Evolutionary conservation across 345 rosid genomes (phyloP), one percentile per base, ranked within the genome.

Genomic region (Populus pruinosa): DNA sequence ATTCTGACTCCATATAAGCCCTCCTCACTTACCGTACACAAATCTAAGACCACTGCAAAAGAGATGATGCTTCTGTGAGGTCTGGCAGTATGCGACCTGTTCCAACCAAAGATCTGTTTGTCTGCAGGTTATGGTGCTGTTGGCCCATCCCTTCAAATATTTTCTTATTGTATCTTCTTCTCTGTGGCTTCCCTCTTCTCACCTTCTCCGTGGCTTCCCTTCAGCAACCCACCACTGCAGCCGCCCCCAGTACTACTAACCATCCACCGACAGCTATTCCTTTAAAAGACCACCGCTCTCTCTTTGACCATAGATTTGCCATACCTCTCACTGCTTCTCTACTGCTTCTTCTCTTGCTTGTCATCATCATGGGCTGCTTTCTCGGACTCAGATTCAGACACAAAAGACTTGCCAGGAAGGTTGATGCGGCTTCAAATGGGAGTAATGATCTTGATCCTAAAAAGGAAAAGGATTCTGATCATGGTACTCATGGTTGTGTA

Each of bases 331-430:
- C 74, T 14, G 49, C 78, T 33, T 65, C 38, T 44, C 70, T 65
- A 21, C 55, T 23, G 38, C 55, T 81, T 17, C 47, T 36, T 31
- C 77, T 79, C 17, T 18, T 78, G 70, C 59, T 71, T 14, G 27
- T 8, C 35, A 12, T 20, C 47, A 8, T 76, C 71, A 91, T 91
- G 92, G 87, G 82, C 73, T 88, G 85, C 78, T 76, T 89, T 67
- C 82, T 86, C 61, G 78, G 80, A 27, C 70, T 77, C 80, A 83
- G 49, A 75, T 65, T 75, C 63, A 25, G 72, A 62, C 33, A 62
- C 39, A 64, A 4, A 23, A 59, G 76, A 13, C 53, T 21, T n/a
- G 31, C 23, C 21, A 59, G 27, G 47, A 71, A n/a, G 31, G 79
- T 67, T 27, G 79, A 33, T 31, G 78, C 69, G 3, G 47, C 39